A percentile compares a stretch with the other conserved stretches of the same genome.
These are phyloP conservation scores for Crithidia fasciculata DNA, from an alignment of 208 protist species.

Conservation along the genomic window DNA sequence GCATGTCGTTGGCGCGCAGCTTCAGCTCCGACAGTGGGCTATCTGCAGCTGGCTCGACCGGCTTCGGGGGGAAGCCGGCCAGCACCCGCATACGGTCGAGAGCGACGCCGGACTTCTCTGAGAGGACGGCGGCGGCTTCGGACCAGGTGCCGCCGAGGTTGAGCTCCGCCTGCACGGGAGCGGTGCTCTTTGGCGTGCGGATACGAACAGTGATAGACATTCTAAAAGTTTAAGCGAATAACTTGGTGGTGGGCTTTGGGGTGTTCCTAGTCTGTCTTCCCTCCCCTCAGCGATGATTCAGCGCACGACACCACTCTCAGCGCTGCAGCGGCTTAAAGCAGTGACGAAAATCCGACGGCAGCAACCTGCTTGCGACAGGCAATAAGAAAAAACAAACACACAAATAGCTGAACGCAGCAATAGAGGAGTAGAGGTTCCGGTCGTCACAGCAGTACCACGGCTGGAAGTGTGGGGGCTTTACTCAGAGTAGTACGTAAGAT, in stretches of 20 bases:
- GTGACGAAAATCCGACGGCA: no score
- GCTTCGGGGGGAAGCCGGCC: slow-evolving; percentile 79
- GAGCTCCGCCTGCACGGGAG: slow-evolving; percentile 50
- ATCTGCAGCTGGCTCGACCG: slow-evolving; percentile 44
- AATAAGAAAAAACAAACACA: no score
- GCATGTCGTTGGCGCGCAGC: slow-evolving; percentile 61
- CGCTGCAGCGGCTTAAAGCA: no score
- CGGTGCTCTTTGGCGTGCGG: slow-evolving; percentile 56
- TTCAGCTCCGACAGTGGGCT: slow-evolving; percentile 37
- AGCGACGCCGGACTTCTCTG: slow-evolving; percentile 40
- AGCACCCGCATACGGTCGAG: slow-evolving; percentile 58
- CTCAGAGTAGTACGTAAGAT: no score
- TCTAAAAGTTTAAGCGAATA: not conserved
- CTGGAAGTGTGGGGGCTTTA: no score
- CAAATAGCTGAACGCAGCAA: no score
- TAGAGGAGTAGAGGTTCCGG: no score
- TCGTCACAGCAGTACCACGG: no score
- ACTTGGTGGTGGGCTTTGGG: not conserved
- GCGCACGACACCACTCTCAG: no score
- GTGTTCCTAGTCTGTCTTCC: not conserved
- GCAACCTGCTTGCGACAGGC: no score
- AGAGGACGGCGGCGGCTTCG: slow-evolving; percentile 27
- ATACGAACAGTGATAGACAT: slow-evolving; percentile 69
- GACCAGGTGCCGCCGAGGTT: slow-evolving; percentile 34
- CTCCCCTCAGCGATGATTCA: no score